Evolutionary conservation across 179 eudicot genomes (phyloP).

Genomic region (Gypsophila paniculata): DNA sequence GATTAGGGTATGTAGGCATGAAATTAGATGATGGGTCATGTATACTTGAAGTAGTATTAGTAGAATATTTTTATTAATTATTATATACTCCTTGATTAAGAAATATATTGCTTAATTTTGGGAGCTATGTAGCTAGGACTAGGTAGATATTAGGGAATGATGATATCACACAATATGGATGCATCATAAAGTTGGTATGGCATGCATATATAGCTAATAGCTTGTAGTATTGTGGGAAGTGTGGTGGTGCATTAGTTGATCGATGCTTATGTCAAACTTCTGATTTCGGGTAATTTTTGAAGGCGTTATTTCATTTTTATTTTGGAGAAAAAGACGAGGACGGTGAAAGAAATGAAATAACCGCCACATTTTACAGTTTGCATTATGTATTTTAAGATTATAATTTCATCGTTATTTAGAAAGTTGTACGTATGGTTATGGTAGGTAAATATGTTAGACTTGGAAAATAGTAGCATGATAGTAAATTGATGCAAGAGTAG

Average conservation of each 20-base stretch:
- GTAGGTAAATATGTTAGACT: no score
- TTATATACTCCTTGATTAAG: conserved; percentile 24
- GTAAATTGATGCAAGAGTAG: no score
- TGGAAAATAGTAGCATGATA: no score
- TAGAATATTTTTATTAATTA: neutral
- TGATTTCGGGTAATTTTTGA: neutral
- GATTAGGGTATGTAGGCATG: conserved; percentile 21
- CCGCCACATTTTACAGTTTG: no score
- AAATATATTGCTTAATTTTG: conserved; percentile 25
- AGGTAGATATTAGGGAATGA: conserved; percentile 12
- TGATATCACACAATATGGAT: conserved; percentile 22
- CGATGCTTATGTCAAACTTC: neutral
- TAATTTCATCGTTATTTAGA: no score
- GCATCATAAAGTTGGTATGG: conserved; percentile 22
- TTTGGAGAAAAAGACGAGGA: neutral
- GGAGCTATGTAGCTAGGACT: conserved; percentile 10
- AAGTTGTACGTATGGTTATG: no score
- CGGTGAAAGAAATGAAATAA: no score
- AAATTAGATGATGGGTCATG: conserved; percentile 5
- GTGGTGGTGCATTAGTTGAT: neutral
- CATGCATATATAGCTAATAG: neutral
- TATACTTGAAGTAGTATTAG: neutral
- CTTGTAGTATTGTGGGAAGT: neutral
- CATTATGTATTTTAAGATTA: no score
- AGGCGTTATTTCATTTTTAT: neutral